Evolutionary conservation across 2,329 filamentous ascomycete species (phyloP).

Genomic region (Neofusicoccum sp.): DNA sequence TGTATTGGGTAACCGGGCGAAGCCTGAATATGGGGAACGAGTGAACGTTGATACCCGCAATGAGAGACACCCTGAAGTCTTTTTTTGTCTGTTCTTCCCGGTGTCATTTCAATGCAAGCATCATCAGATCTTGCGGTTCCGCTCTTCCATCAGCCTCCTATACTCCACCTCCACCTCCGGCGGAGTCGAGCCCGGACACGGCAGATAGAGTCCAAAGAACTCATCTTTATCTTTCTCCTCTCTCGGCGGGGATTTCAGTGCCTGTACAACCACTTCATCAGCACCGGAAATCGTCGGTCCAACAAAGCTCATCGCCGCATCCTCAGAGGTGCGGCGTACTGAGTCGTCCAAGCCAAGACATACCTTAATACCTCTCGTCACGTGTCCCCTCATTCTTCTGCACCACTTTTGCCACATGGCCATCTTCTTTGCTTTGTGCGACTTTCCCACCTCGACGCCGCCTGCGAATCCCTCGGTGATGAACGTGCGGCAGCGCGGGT

Average conservation of each 20-base stretch:
- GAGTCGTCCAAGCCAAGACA: no score
- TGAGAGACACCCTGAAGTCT: background rate
- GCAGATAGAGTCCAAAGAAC: background rate
- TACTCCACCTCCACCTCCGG: background rate
- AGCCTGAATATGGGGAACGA: background rate
- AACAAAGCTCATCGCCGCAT: no score
- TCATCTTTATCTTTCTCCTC: background rate
- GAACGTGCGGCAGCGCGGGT: background rate
- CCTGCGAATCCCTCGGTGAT: background rate
- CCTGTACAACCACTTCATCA: no score
- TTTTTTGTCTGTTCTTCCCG: background rate
- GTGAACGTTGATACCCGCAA: slow-evolving; percentile 6
- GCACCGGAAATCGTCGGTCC: no score
- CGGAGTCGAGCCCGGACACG: background rate
- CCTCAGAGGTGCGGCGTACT: no score
- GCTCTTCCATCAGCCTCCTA: background rate
- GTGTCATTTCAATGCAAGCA: no score
- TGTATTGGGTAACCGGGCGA: background rate
- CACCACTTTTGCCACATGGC: background rate
- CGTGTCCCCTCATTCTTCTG: background rate
- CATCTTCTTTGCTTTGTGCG: background rate
- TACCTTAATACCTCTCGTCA: background rate
- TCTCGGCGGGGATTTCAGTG: background rate
- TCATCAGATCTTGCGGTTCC: background rate
- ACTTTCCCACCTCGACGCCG: background rate